These are phyloP conservation scores for Chytridium lagenaria DNA, from an alignment of 371 early-diverging fungal genomes.

Conservation along the genomic window DNA sequence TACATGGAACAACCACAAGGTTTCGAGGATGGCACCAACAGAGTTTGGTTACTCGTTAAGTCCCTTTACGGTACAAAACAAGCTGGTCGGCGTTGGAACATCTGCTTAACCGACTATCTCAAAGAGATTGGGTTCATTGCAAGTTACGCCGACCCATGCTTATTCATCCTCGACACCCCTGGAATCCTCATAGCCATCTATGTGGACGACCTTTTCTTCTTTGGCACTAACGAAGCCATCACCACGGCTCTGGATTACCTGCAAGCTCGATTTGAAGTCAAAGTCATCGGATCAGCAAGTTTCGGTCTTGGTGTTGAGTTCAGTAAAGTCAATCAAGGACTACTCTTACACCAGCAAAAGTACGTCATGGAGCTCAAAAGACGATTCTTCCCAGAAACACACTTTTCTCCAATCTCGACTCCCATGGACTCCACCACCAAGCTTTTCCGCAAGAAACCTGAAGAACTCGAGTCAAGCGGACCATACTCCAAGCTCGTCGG, in stretches of 20 bases:
- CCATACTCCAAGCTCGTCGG: conserved; percentile 12
- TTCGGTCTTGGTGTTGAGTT: conserved; percentile 31
- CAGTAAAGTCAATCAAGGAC: not conserved
- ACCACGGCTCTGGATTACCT: not conserved
- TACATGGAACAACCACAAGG: conserved; percentile 22
- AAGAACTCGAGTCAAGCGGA: not conserved
- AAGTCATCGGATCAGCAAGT: conserved; percentile 1
- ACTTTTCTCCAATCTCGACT: not conserved
- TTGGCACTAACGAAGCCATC: conserved; percentile 14
- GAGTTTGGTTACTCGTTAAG: conserved; percentile 1
- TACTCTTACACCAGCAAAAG: conserved; percentile 18
- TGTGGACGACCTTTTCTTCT: conserved; percentile 34
- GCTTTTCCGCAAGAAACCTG: not conserved
- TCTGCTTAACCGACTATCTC: conserved; percentile 17
- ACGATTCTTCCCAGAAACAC: not conserved
- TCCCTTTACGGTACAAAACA: conserved; percentile 35
- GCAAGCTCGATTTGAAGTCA: conserved; percentile 17
- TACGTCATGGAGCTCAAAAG: conserved; percentile 12
- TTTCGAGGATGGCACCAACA: conserved; percentile 1
- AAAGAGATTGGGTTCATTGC: not conserved
- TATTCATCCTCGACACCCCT: conserved; percentile 9
- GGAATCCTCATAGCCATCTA: conserved; percentile 20
- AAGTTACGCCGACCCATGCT: conserved; percentile 30
- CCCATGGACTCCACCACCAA: conserved; percentile 13
- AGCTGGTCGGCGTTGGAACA: conserved; percentile 34